Base-by-base conservation (phyloP, 78 protist species). In the Dictyostelium citrinum region DNA sequence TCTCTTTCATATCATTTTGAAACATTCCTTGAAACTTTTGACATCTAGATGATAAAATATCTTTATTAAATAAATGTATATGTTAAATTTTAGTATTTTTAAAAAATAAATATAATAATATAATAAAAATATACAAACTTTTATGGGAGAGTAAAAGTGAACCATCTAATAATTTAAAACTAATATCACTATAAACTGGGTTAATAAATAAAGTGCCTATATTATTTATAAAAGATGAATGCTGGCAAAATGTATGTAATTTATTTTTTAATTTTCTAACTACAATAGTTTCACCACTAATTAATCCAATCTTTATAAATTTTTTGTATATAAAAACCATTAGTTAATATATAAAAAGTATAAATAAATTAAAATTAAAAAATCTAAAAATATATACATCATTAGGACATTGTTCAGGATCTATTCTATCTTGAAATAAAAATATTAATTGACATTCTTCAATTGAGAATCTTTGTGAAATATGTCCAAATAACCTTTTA, bases 1-100 rank as follows among this genome's bases (percentile, higher is more conserved):
- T 88, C 35, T 88, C 93, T 68, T 16, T 58, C 93, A 88, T 88
- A 17, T 58, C 67, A 12, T 16, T 43, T 49, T 67, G 58, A 67
- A 88, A 88, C 93, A 88, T 88, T 67, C 58, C 93, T 78, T 68
- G 81, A 49, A 88, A 88, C n/a, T 78, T 88, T 41, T 76, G 71
- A 33, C 93, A 88, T 67, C 93, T 88, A 5, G 85, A 39, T 68
- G 93, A 88, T 78, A 88, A 27, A 35, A 88, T 68, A 78, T 88
- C 93, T 86, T n/a, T 16, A 37, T 37, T 3, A 37, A 37, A 39
- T 39, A 39, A 22, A 35, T 39, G 20, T 16, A n/a, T n/a, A n/a
- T n/a, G n/a, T n/a, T n/a, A n/a, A n/a, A n/a, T n/a, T n/a, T n/a
- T n/a, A n/a, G n/a, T 27, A 27, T 1, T 24, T 24, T 8, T 43